Evolutionary conservation across 2,329 filamentous ascomycete species (phyloP), one percentile per base, ranked within the genome.

Genomic region (Bisporella sp.): DNA sequence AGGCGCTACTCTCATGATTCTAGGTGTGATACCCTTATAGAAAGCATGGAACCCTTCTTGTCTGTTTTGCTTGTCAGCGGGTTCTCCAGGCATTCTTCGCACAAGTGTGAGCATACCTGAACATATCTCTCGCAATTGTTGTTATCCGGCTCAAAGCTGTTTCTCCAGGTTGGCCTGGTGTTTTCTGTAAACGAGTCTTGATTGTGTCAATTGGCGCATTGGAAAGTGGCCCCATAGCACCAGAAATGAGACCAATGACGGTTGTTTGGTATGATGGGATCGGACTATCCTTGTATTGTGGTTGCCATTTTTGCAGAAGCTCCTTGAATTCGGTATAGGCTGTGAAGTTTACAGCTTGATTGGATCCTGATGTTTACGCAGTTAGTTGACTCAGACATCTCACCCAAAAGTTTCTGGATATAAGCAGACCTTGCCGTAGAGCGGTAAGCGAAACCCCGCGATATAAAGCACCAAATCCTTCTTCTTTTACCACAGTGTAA

Each of bases 131-230:
- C 47, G 88, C 84, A 61, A 99, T 99, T 40, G 71, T 68, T 31
- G 79, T 75, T 61, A 99, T 96, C 53, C 93, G 77, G 52, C 80
- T 78, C 60, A 95, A 69, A 9, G 93, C 92, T 44, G 83, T 87
- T 64, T 91, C 85, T 12, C 92, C 91, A 5, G 83, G 79, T 69
- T 87, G 79, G 4, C 87, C 90, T 0, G 89, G 89, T 47, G 84
- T 93, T 72, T 89, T 93, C 69, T 99, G 93, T 67, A 99, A 73
- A 46, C 93, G 77, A 41, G 93, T 99, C 82, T 99, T 99, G 75
- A 99, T 97, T 39, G 93, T 99, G 66, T 99, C 93, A 66, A 99
- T 97, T 28, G 93, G 93, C 31, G 95, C 93, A 67, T 99, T 99
- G 61, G 87, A 93, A 65, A 99, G 79, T 5, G 93, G 93, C 1